These are phyloP conservation scores for Starmerella cellae DNA, from an alignment of 805 yeast genomes.

Conservation along the genomic window DNA sequence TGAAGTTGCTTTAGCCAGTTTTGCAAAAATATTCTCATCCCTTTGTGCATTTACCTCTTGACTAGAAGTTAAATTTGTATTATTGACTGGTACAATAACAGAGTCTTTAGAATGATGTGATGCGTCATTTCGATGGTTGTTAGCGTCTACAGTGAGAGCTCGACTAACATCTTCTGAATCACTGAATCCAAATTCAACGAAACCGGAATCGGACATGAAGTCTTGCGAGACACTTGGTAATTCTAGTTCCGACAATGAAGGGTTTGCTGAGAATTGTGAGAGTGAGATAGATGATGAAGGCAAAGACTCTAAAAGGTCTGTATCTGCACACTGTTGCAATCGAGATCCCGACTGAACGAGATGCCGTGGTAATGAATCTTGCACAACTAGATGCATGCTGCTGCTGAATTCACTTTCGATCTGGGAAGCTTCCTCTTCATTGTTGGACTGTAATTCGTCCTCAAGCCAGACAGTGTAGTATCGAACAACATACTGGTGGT, in stretches of 20 bases:
- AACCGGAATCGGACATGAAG: conserved; percentile 20
- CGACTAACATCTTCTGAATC: conserved; percentile 4
- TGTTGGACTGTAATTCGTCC: conserved; percentile 40
- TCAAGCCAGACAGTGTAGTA: conserved; percentile 97
- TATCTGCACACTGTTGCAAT: not conserved
- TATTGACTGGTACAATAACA: not conserved
- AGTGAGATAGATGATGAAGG: conserved; percentile 7
- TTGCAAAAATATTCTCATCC: not conserved
- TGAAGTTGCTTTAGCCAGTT: conserved; percentile 5
- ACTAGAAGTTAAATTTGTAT: not conserved
- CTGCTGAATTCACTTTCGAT: not conserved
- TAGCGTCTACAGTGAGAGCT: not conserved
- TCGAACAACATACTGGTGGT: conserved; percentile 90
- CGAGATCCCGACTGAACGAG: not conserved
- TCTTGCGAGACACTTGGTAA: conserved; percentile 18
- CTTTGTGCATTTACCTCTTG: not conserved
- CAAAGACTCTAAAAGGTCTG: conserved; percentile 17
- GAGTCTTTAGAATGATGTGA: not conserved
- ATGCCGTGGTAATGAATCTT: conserved; percentile 1
- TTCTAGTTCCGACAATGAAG: conserved; percentile 14
- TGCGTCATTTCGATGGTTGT: not conserved
- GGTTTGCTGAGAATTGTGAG: conserved; percentile 14
- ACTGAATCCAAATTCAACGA: conserved; percentile 25
- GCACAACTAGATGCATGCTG: not conserved
- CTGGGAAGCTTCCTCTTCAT: conserved; percentile 23